These are phyloP conservation scores for Linnemannia zychae DNA, from an alignment of 192 early-diverging fungal genomes.

Conservation along the genomic window DNA sequence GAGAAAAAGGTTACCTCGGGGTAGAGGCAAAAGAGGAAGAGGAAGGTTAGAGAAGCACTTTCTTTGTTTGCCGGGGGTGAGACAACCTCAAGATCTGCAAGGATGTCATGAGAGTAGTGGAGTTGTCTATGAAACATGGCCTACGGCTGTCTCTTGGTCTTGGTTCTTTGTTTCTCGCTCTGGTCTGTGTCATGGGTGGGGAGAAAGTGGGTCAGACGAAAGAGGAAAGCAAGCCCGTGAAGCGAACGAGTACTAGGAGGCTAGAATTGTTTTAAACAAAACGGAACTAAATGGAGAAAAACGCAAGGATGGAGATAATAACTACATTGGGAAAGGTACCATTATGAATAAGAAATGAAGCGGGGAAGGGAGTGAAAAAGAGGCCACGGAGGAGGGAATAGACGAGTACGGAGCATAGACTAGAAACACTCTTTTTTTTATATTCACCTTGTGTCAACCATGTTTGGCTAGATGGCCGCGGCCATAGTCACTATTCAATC, in stretches of 20 bases:
- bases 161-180: neutral
- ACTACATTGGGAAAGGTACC: neutral
- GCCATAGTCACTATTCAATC: neutral
- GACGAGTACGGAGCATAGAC: no score
- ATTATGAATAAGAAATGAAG: neutral
- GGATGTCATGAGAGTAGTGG: neutral
- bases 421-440: no score
- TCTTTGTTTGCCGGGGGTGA: neutral
- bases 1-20: neutral
- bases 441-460: no score
- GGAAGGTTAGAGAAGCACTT: neutral
- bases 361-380: neutral
- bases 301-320: neutral
- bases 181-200: neutral
- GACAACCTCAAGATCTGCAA: neutral
- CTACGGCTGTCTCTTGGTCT: neutral
- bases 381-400: neutral
- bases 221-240: neutral
- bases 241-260: neutral
- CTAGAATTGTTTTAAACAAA: neutral
- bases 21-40: neutral
- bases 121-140: slow-evolving; percentile 1
- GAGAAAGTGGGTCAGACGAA: neutral
- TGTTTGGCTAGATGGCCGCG: no score
- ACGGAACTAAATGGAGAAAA: neutral